Base-by-base conservation (phyloP, 169 alveolate genomes). In the Amoebophrya sp. region DNA sequence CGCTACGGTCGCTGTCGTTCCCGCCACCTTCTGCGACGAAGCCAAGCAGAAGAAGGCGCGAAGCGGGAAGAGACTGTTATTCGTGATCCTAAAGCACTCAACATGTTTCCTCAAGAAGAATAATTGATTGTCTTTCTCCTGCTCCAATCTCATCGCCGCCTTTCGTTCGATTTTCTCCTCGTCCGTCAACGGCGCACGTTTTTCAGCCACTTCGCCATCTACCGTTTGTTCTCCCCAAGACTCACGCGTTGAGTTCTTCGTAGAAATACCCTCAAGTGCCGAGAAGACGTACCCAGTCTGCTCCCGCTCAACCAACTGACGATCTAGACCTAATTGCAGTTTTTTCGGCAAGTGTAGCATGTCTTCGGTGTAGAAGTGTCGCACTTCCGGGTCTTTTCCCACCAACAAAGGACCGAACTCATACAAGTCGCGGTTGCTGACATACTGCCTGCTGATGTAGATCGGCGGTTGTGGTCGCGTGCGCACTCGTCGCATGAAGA, bases 341-440 rank as follows among this genome's bases (percentile, higher is more conserved):
- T 0, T 0, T 47, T 29, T 26, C 40, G 78, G 26, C 54, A 12
- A 34, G 0, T 53, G 34, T 26, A 40, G 41, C 78, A n/a, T 38
- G 3, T 41, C 36, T 34, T 36, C 3, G 1, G 23, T 39, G 92
- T n/a, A 40, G 76, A 54, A 41, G 14, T 34, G 91, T n/a, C 78
- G 41, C 54, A 40, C 92, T 14, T 92, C 93, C 3, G 77, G 90
- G 39, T 89, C 41, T 34, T 91, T 91, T 41, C 98, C 98, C 24
- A 96, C 96, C 41, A 98, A 96, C 24, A 98, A 96, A 47, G 98
- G 98, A 26, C 99, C 99, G 92, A 97, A 98, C 92, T 98, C 99
- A 93, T 95, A 97, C 83, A 94, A 94, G 38, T 95, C 95, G 95
- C 96, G 96, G 40, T 92, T 91, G 90, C 65, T 41, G 89, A 96